Evolutionary conservation across 306 rosid genomes (phyloP).

Genomic region (Clitoria ternatea): DNA sequence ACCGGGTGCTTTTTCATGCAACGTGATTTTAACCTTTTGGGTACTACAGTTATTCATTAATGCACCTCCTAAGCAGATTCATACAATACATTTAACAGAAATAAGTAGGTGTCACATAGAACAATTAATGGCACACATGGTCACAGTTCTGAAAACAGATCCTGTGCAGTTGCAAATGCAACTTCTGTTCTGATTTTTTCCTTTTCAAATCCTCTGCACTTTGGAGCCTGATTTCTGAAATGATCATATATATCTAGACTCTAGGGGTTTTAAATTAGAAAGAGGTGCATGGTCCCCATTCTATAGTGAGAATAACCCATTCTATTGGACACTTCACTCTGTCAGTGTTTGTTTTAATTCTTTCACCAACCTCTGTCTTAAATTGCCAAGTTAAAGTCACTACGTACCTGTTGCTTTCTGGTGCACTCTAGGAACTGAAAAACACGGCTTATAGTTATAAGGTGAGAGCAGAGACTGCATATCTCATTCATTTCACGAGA

Average conservation of each 20-base stretch:
- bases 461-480: background rate
- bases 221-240: background rate
- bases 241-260: background rate
- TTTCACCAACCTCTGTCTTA: conserved; percentile 22
- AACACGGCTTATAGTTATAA: background rate
- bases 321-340: conserved; percentile 26
- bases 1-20: background rate
- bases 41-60: background rate
- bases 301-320: conserved; percentile 32
- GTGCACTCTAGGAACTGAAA: conserved; percentile 22
- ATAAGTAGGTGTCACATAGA: conserved; percentile 15
- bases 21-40: background rate
- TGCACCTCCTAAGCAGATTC: conserved; percentile 25
- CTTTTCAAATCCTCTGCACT: background rate
- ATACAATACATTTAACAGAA: conserved; percentile 13
- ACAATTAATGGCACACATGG: conserved; percentile 25
- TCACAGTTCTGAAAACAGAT: background rate
- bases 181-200: too few species aligned
- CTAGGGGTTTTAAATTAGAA: background rate
- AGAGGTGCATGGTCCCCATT: conserved; percentile 24
- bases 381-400: conserved; percentile 13
- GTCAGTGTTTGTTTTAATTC: conserved; percentile 19
- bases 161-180: background rate
- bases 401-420: background rate
- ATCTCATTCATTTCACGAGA: conserved; percentile 14